Conservation (phyloP, 2,329 filamentous ascomycete species). For the Claviceps monticola region DNA sequence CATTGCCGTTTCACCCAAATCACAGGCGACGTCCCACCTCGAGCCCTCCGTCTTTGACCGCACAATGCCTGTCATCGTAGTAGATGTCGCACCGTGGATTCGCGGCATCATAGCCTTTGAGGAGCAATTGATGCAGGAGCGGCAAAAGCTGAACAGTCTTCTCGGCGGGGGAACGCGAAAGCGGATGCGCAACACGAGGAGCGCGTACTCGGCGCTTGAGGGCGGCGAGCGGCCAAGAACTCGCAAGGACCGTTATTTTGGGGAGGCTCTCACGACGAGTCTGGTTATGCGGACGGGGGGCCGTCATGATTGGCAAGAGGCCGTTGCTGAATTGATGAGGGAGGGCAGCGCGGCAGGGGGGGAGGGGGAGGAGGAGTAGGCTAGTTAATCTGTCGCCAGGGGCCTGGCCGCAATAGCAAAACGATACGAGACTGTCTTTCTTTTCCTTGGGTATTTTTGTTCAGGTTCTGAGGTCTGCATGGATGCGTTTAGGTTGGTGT, state of each 20-base stretch:
- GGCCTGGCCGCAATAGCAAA: too few relatives aligned
- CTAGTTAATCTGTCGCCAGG: too few relatives aligned
- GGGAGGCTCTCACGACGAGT: slow-evolving; percentile 41
- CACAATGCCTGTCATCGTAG: slow-evolving; percentile 46
- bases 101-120: slow-evolving; percentile 73
- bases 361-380: background rate
- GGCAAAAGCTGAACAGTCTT: slow-evolving; percentile 46
- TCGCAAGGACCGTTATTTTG: slow-evolving; percentile 61
- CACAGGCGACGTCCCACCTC: slow-evolving; percentile 26
- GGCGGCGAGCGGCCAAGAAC: slow-evolving; percentile 54
- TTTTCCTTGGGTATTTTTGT: too few relatives aligned
- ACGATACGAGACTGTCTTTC: too few relatives aligned
- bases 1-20: slow-evolving; percentile 38
- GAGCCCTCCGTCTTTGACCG: slow-evolving; percentile 67
- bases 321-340: slow-evolving; percentile 10
- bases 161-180: slow-evolving; percentile 39
- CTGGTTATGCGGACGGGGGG: slow-evolving; percentile 51
- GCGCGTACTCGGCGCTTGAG: slow-evolving; percentile 64
- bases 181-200: slow-evolving; percentile 55
- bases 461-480: too few relatives aligned
- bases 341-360: slow-evolving; percentile 8
- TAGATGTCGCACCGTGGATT: slow-evolving; percentile 83
- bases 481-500: too few relatives aligned
- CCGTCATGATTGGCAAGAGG: slow-evolving; percentile 24
- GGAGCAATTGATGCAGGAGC: slow-evolving; percentile 51